Conservation (phyloP, 306 rosid species). For the Casuarina equisetifolia region DNA sequence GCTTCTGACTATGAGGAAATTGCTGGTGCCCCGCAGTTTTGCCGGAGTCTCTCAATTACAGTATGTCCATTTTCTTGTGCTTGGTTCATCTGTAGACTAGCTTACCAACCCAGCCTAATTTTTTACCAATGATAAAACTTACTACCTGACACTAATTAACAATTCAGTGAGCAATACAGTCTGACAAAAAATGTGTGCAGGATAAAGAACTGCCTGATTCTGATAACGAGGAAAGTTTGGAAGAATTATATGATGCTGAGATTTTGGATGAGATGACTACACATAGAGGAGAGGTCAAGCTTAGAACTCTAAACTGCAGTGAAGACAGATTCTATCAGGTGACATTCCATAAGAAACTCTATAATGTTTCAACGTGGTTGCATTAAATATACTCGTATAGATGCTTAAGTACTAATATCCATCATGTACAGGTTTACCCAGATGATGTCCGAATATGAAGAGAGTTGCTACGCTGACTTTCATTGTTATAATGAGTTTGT, state of each 20-base stretch:
- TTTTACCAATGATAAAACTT: conserved; percentile 13
- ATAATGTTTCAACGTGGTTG: conserved; percentile 2
- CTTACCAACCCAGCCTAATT: conserved; percentile 6
- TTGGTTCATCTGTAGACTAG: background rate
- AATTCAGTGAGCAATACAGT: background rate
- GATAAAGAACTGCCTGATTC: conserved; percentile 42
- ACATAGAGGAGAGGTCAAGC: conserved; percentile 79
- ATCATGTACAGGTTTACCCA: conserved; percentile 46
- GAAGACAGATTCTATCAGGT: conserved; percentile 58
- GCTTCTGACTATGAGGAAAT: conserved; percentile 85
- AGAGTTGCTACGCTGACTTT: conserved; percentile 11
- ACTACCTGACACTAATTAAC: background rate
- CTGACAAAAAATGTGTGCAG: conserved; percentile 38
- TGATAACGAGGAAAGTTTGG: conserved; percentile 31
- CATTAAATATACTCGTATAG: background rate
- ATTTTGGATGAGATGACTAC: conserved; percentile 85
- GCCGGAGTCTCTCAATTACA: conserved; percentile 20
- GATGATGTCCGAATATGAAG: conserved; percentile 25
- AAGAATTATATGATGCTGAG: conserved; percentile 68
- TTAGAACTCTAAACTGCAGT: conserved; percentile 53
- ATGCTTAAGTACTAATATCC: background rate
- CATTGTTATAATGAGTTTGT: conserved; percentile 20
- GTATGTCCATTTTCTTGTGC: conserved; percentile 18
- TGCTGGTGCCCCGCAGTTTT: conserved; percentile 41
- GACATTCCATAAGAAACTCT: conserved; percentile 8